Percentiles rank a stretch among this genome's conserved stretches.
These are phyloP conservation scores for Crucibulum cyathiforme DNA, from an alignment of 1,284 basidiomycete species.

Conservation along the genomic window DNA sequence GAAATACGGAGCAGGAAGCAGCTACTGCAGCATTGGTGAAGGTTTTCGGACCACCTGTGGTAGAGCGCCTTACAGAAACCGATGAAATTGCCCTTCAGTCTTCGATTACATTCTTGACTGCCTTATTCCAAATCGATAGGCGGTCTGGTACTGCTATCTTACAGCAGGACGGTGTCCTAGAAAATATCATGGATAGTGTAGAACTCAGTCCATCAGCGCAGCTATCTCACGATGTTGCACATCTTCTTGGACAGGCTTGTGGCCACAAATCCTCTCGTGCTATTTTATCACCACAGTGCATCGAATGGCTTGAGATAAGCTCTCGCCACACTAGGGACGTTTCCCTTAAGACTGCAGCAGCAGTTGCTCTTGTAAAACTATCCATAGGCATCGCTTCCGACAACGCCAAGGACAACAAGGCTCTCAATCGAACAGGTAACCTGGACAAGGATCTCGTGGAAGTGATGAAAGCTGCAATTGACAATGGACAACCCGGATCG, in stretches of 20 bases:
- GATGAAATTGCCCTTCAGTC: constrained; percentile 55
- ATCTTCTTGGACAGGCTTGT: constrained; percentile 74
- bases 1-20: constrained; percentile 45
- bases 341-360: constrained; percentile 64
- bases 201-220: constrained; percentile 62
- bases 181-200: constrained; percentile 66
- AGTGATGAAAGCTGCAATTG: constrained; percentile 65
- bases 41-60: constrained; percentile 54
- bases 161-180: constrained; percentile 62
- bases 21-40: constrained; percentile 54
- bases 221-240: constrained; percentile 64
- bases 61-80: constrained; percentile 57
- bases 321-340: constrained; percentile 54
- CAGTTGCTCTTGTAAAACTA: constrained; percentile 81
- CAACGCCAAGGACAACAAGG: constrained; percentile 33
- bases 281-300: constrained; percentile 58
- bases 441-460: constrained; percentile 45
- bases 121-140: constrained; percentile 80
- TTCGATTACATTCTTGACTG: constrained; percentile 68
- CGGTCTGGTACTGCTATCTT: constrained; percentile 68
- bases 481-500: constrained; percentile 37
- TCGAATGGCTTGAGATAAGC: constrained; percentile 67
- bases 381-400: constrained; percentile 63
- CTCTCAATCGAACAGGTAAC: constrained; percentile 28
- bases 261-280: constrained; percentile 75